A percentile compares a stretch with the other conserved stretches of the same genome.
Evolutionary conservation across 164 flowering plant genomes (phyloP).

Genomic region (Liquidambar formosana): DNA sequence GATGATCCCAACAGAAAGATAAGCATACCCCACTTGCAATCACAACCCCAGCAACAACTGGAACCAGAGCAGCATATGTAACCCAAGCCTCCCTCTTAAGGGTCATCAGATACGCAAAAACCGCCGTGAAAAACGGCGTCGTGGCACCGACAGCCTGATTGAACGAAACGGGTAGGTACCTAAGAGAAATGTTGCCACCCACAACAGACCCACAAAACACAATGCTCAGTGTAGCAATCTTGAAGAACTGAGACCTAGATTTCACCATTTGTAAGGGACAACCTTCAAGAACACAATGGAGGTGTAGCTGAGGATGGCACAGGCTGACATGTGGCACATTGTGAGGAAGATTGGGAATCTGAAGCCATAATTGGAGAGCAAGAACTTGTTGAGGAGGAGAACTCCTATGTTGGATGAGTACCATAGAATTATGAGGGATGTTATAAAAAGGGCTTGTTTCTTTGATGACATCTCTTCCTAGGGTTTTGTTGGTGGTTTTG

Average conservation of each 20-base stretch:
- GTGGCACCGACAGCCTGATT: slow-evolving; percentile 89
- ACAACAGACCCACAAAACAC: slow-evolving; percentile 78
- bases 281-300: slow-evolving; percentile 55
- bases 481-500: background rate
- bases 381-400: slow-evolving; percentile 66
- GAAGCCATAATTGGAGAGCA: slow-evolving; percentile 72
- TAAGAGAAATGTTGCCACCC: slow-evolving; percentile 71
- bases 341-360: slow-evolving; percentile 78
- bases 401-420: slow-evolving; percentile 80
- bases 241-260: slow-evolving; percentile 61
- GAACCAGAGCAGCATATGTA: slow-evolving; percentile 72
- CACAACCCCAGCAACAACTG: slow-evolving; percentile 74
- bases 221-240: slow-evolving; percentile 57
- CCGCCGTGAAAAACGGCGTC: slow-evolving; percentile 78
- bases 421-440: slow-evolving; percentile 57
- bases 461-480: background rate
- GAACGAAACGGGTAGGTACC: slow-evolving; percentile 72
- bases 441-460: slow-evolving; percentile 44
- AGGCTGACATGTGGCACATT: slow-evolving; percentile 86
- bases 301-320: slow-evolving; percentile 67
- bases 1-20: background rate
- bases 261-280: slow-evolving; percentile 60
- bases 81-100: slow-evolving; percentile 77
- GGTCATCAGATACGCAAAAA: slow-evolving; percentile 64
- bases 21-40: slow-evolving; percentile 76